A percentile compares a stretch with the other conserved stretches of the same genome.
These are phyloP conservation scores for Gnaphalium uliginosum DNA, from an alignment of 129 eudicot genomes.

Conservation along the genomic window DNA sequence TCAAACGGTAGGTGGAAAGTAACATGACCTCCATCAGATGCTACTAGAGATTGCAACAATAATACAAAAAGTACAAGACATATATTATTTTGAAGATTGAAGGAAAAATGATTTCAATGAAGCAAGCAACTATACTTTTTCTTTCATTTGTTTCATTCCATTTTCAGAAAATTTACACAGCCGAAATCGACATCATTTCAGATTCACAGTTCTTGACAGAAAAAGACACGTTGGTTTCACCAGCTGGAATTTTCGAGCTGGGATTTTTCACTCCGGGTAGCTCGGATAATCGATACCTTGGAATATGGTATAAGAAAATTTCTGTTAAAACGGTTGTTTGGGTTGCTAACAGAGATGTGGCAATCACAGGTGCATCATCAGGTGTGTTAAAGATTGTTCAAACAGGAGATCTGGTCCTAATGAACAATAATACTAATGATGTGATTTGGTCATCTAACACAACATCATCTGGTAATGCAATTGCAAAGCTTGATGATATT, in stretches of 20 bases:
- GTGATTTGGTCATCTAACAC: slow-evolving; percentile 37
- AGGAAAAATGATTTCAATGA: neutral
- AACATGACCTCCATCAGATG: neutral
- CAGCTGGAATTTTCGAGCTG: slow-evolving; percentile 48
- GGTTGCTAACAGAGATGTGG: slow-evolving; percentile 47
- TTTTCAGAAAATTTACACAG: neutral
- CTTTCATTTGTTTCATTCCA: slow-evolving; percentile 17
- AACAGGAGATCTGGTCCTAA: slow-evolving; percentile 34
- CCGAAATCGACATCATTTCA: slow-evolving; percentile 33
- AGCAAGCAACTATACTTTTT: neutral
- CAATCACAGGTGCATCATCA: slow-evolving; percentile 21
- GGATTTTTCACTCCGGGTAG: slow-evolving; percentile 48
- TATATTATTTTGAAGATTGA: neutral
- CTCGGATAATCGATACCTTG: slow-evolving; percentile 28
- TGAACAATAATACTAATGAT: neutral
- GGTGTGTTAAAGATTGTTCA: slow-evolving; percentile 23
- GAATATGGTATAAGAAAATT: slow-evolving; percentile 46
- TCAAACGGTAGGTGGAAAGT: neutral
- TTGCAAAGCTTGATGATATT: slow-evolving; percentile 23
- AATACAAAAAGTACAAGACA: neutral
- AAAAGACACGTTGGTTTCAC: slow-evolving; percentile 46
- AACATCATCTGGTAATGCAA: slow-evolving; percentile 13
- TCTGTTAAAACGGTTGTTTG: slow-evolving; percentile 38
- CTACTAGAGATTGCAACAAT: neutral
- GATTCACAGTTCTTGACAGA: slow-evolving; percentile 33